A percentile compares a stretch with the other conserved stretches of the same genome.
Evolutionary conservation across 345 rosid genomes (phyloP).

Genomic region (Populus deltoides): DNA sequence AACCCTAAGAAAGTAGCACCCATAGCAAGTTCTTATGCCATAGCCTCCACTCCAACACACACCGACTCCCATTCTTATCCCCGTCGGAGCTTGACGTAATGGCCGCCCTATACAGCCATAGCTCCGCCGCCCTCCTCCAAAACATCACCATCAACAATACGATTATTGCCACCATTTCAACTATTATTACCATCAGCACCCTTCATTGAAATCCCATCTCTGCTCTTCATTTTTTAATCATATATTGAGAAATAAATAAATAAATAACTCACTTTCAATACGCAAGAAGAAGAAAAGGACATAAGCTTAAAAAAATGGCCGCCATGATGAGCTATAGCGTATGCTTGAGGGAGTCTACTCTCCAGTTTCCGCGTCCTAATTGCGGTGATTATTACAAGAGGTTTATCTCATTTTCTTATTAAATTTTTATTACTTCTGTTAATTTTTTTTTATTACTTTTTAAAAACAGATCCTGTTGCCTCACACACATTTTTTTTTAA

Average conservation of each 20-base stretch:
- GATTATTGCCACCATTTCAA: neutral
- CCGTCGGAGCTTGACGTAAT: neutral
- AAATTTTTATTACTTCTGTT: neutral
- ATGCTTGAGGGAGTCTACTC: slow-evolving; percentile 36
- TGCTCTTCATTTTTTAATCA: neutral
- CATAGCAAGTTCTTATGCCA: neutral
- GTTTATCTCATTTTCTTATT: slow-evolving; percentile 15
- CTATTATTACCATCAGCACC: neutral
- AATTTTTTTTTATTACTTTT: neutral
- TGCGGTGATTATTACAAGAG: slow-evolving; percentile 34
- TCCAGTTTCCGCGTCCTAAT: slow-evolving; percentile 36
- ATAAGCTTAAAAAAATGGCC: slow-evolving; percentile 27
- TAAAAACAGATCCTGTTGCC: too few relatives aligned
- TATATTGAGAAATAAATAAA: neutral
- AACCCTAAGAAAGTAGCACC: slow-evolving; percentile 17
- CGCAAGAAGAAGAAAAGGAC: too few relatives aligned
- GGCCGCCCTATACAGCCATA: neutral
- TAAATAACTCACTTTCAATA: neutral
- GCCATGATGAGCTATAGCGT: slow-evolving; percentile 38
- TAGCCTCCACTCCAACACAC: neutral
- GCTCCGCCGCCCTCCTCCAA: neutral
- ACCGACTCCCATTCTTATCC: neutral
- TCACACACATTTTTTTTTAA: neutral
- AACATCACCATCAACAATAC: neutral
- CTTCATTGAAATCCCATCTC: neutral